A percentile compares a stretch with the other conserved stretches of the same genome.
These are phyloP conservation scores for Cladosporium sp. DNA, from an alignment of 2,329 filamentous ascomycete genomes.

Conservation along the genomic window DNA sequence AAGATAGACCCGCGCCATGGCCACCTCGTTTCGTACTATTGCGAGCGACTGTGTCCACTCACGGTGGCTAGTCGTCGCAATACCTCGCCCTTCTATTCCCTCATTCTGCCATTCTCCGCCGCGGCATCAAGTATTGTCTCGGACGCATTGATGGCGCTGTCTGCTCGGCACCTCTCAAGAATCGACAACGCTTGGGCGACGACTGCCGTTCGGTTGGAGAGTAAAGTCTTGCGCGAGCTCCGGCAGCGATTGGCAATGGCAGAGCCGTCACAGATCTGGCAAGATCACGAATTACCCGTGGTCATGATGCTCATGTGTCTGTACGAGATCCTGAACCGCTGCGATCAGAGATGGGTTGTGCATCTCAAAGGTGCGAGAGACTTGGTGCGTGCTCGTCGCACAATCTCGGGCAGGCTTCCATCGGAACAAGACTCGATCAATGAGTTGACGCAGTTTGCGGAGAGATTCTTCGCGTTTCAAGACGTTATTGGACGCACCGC, in stretches of 20 bases:
- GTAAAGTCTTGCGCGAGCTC: constrained; percentile 34
- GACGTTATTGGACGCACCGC: constrained; percentile 49
- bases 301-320: constrained; percentile 46
- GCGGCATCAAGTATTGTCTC: constrained; percentile 36
- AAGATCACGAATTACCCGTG: constrained; percentile 33
- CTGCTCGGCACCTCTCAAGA: constrained; percentile 36
- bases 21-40: constrained; percentile 37
- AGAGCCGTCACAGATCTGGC: constrained; percentile 19
- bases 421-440: constrained; percentile 18
- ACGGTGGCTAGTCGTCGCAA: constrained; percentile 34
- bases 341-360: constrained; percentile 44
- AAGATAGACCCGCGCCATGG: constrained; percentile 27
- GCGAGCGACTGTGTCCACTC: constrained; percentile 37
- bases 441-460: constrained; percentile 33
- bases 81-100: constrained; percentile 36
- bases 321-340: constrained; percentile 39
- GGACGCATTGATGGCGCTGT: constrained; percentile 36
- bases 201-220: constrained; percentile 35
- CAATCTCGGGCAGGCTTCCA: constrained; percentile 2
- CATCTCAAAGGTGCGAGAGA: constrained; percentile 46
- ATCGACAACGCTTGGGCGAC: constrained; percentile 29
- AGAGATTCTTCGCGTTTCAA: constrained; percentile 49
- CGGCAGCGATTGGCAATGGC: constrained; percentile 30
- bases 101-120: constrained; percentile 36
- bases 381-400: constrained; percentile 38